Conservation (phyloP, 768 basidiomycete genomes). For the Leucosporidium scottii region DNA sequence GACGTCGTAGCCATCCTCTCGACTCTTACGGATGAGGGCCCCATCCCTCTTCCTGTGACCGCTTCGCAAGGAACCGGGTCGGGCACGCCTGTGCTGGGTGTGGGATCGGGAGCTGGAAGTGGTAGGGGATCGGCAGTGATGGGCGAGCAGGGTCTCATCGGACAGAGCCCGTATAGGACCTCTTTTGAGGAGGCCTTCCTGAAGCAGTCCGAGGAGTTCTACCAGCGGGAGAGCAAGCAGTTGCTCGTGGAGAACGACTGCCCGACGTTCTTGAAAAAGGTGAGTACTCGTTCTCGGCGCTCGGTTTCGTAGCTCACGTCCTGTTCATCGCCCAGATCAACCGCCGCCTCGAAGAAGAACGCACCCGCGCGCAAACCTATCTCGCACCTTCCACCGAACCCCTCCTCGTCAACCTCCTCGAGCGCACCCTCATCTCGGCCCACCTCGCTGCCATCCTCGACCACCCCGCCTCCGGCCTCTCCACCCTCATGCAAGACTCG, state of each 20-base stretch:
- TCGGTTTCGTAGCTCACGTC: constrained; percentile 16
- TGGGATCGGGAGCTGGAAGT: constrained; percentile 14
- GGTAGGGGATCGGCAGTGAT: constrained; percentile 17
- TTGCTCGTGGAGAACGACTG: constrained; percentile 70
- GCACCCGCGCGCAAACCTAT: constrained; percentile 76
- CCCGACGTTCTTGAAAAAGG: constrained; percentile 69
- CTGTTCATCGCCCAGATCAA: constrained; percentile 56
- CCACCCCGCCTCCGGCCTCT: constrained; percentile 76
- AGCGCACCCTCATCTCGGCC: constrained; percentile 65
- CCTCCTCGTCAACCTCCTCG: constrained; percentile 66
- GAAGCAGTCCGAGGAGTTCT: constrained; percentile 68
- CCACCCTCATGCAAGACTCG: constrained; percentile 75
- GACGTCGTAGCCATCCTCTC: constrained; percentile 29
- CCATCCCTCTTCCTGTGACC: constrained; percentile 19
- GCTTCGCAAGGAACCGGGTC: constrained; percentile 13
- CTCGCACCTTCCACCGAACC: constrained; percentile 64
- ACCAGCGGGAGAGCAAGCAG: constrained; percentile 62
- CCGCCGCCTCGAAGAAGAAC: constrained; percentile 70
- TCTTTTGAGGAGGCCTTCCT: constrained; percentile 79
- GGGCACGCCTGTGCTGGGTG: constrained; percentile 21
- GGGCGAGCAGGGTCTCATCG: constrained; percentile 39
- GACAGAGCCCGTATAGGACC: constrained; percentile 59
- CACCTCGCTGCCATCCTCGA: constrained; percentile 68
- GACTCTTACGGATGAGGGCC: constrained; percentile 28
- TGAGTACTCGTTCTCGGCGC: constrained; percentile 43